Evolutionary conservation across 2,329 filamentous ascomycete species (phyloP), one percentile per base, ranked within the genome.

Genomic region (Trichophyton mentagrophytes): DNA sequence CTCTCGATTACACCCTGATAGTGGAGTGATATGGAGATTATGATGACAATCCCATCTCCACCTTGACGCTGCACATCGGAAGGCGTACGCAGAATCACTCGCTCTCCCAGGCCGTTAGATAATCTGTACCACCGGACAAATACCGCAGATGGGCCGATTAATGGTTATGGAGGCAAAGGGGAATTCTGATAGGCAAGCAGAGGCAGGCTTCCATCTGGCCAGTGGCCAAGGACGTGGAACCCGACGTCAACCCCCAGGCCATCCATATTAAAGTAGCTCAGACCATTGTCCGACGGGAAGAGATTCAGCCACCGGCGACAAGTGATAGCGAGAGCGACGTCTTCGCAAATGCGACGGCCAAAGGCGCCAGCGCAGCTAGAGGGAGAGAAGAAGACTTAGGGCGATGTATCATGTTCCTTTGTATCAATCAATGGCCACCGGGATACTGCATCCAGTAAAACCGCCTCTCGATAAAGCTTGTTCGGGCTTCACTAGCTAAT

Each of bases 381-480:
- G 33, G 27, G 27, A 7, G 38, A 42, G 13, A 42, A 42, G 15
- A 44, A 44, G 40, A 20, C 40, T 44, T 44, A 15, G 40, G 6
- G 6, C 15, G 27, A n/a, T n/a, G n/a, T n/a, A n/a, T n/a, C n/a
- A 30, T 5, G 27, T 30, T 30, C 27, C 27, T 30, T 30, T 30
- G 27, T 30, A n/a, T n/a, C n/a, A n/a, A 30, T 44, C 5, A n/a
- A 22, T 49, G 49, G 49, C 49, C 33, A 44, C 56, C 56, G 56
- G 56, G 38, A 15, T 58, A 44, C 56, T 15, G 36, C 8, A 42
- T 58, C 40, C 2, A 36, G 56, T 27, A 42, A 44, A 58, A 6
- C 56, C 56, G 56, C 36, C 25, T 58, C 42, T 30, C 20, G 38
- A 44, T 58, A 58, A 58, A 36, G 53, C 27, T 25, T 57, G 51